Evolutionary conservation across 1,284 basidiomycete genomes (phyloP).

Genomic region (Marasmius tenuissimus): DNA sequence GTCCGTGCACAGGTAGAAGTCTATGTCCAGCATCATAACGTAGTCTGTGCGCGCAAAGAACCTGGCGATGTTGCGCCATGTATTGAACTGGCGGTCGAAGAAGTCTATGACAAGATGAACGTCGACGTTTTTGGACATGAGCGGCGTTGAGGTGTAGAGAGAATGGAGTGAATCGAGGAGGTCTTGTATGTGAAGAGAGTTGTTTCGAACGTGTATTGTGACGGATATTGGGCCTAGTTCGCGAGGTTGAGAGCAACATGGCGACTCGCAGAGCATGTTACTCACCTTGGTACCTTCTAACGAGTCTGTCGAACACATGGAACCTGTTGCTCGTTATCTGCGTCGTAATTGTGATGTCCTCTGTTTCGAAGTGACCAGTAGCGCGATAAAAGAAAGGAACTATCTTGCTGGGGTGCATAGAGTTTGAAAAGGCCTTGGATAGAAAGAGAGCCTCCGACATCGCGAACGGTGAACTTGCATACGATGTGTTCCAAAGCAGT

Average conservation of each 20-base stretch:
- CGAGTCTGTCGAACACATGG: conserved; percentile 67
- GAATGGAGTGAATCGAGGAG: conserved; percentile 61
- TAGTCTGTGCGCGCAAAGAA: conserved; percentile 78
- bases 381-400: conserved; percentile 81
- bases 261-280: not conserved
- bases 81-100: conserved; percentile 81
- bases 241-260: not conserved
- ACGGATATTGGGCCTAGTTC: conserved; percentile 76
- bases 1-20: conserved; percentile 81
- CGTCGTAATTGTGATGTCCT: conserved; percentile 83
- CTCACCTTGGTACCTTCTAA: conserved; percentile 69
- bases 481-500: conserved; percentile 15
- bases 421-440: conserved; percentile 66
- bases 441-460: conserved; percentile 49
- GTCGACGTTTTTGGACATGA: conserved; percentile 73
- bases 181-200: conserved; percentile 36
- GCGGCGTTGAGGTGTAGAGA: conserved; percentile 63
- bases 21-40: conserved; percentile 87
- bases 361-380: conserved; percentile 41
- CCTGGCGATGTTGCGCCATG: conserved; percentile 83
- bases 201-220: conserved; percentile 67
- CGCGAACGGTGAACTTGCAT: conserved; percentile 20
- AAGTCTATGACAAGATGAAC: conserved; percentile 85
- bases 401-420: conserved; percentile 70
- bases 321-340: conserved; percentile 80